Evolutionary conservation across 2,329 filamentous ascomycete genomes (phyloP), one percentile per base, ranked within the genome.

Genomic region (Xylaria hypoxylon): DNA sequence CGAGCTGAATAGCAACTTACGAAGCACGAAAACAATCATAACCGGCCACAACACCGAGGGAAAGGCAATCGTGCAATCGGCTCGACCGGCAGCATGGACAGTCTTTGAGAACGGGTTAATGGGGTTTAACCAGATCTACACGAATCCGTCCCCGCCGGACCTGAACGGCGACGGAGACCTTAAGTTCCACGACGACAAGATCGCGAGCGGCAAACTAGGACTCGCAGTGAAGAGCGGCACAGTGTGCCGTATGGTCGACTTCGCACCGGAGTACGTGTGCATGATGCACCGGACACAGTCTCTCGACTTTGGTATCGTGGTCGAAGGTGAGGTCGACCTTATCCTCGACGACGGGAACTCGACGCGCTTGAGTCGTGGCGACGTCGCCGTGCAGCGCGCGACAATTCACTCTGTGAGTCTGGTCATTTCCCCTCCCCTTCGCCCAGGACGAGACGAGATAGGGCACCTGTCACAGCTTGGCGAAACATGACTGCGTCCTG

Each of bases 371-470:
- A 76, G 78, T 52, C 77, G 80, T 11, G 86, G 86, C 2, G 86
- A 88, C 71, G 76, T 87, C n/a, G 82, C 82, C 10, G 82, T 88
- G 22, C 85, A 88, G 75, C 78, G 86, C 45, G 85, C 81, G 1
- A 87, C 85, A 2, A 84, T 83, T 77, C 86, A 88, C 73, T 80
- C 80, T 28, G 15, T 80, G 66, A 76, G 75, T 76, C 83, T 75
- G 3, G 15, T 50, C 28, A 15, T 38, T 35, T 31, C 38, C 26
- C 31, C 7, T 22, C 48, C 5, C 35, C 11, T 38, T 38, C 3
- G 8, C 33, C 33, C 33, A 13, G 11, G 8, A 8, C 13, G 15
- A 15, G 35, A 15, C 13, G 10, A 15, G 11, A 15, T 13, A 38
- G 13, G 35, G 3, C 33, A 15, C 35, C 35, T 13, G 35, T 38